Base-by-base conservation (phyloP, 176 grass and related monocot genomes). In the Leersia perrieri region DNA sequence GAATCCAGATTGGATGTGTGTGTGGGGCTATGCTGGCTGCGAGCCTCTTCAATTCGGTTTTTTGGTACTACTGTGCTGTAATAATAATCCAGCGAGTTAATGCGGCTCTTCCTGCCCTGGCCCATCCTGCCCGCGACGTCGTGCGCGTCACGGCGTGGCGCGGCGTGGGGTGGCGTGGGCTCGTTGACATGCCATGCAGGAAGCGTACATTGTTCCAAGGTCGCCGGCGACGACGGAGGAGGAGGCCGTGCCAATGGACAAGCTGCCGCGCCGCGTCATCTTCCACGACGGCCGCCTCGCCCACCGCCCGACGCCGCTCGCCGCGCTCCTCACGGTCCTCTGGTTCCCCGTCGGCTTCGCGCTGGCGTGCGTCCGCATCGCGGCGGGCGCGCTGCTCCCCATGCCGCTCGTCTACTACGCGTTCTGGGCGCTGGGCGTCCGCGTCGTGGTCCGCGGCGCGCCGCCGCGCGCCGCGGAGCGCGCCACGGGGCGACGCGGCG, bases 241-340 rank as follows among this genome's bases (percentile, higher is more conserved):
- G 67, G 83, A 80, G 27, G 62, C 87, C 1, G 31, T 94, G 25
- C 0, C 25, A 72, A 70, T 83, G 65, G 49, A 53, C 20, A 16
- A 53, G 49, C 49, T 53, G 49, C 49, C 49, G 20, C 18, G 49
- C 18, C 49, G 22, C 11, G 74, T 94, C 28, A 82, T 94, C 68
- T 94, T 94, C 78, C 92, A 94, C 80, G 92, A 92, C 68, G 89
- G 92, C 3, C 89, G 92, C 11, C 78, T 94, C 1, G 92, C 86
- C 29, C 89, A 55, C 23, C 76, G 61, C 3, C 92, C 92, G 62
- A 89, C 92, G 26, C 92, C 92, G 14, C 62, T 89, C 7, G 67
- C 29, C 4, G 77, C 87, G 28, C 81, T 94, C 5, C 44, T 94
- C 0, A 74, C 71, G 0, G 76, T 79, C 62, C 77, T 92, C 12